These are phyloP conservation scores for Termitomyces heimii DNA, from an alignment of 768 basidiomycete genomes.

Conservation along the genomic window DNA sequence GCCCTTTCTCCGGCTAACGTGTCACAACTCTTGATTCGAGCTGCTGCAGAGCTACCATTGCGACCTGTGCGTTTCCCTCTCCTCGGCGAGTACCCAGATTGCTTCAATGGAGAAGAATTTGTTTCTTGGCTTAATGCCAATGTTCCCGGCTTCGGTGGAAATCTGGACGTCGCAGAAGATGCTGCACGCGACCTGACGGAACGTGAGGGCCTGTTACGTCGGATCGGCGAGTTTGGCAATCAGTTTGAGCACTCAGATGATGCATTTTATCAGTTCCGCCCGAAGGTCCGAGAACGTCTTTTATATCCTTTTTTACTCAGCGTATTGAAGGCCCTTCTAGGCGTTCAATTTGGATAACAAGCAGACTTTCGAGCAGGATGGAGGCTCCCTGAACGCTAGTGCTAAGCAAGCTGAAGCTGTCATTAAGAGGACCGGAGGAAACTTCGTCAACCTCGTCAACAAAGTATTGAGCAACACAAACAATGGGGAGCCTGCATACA, in stretches of 20 bases:
- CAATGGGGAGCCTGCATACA: conserved; percentile 56
- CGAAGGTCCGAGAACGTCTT: conserved; percentile 45
- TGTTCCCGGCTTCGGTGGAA: conserved; percentile 73
- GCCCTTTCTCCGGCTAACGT: conserved; percentile 58
- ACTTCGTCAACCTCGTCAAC: conserved; percentile 63
- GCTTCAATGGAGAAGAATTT: conserved; percentile 88
- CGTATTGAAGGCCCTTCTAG: conserved; percentile 20
- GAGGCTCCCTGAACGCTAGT: conserved; percentile 16
- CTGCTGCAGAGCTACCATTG: conserved; percentile 66
- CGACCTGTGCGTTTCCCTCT: conserved; percentile 71
- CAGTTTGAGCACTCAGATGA: conserved; percentile 73
- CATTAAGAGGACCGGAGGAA: conserved; percentile 57
- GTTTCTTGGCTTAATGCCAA: conserved; percentile 78
- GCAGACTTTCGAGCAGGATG: conserved; percentile 13
- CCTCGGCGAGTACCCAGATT: conserved; percentile 78
- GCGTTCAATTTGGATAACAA: conserved; percentile 55
- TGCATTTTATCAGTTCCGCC: conserved; percentile 80
- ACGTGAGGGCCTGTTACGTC: conserved; percentile 55
- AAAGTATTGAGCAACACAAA: conserved; percentile 56
- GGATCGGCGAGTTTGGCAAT: conserved; percentile 82
- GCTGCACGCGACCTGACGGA: conserved; percentile 59
- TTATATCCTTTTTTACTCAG: neutral
- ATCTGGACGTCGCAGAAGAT: conserved; percentile 74
- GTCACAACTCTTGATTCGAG: conserved; percentile 64
- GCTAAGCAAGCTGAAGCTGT: conserved; percentile 42